phyloP scores from a whole-genome alignment of 257 asterid genomes.

The Oldenlandia corymbosa region DNA sequence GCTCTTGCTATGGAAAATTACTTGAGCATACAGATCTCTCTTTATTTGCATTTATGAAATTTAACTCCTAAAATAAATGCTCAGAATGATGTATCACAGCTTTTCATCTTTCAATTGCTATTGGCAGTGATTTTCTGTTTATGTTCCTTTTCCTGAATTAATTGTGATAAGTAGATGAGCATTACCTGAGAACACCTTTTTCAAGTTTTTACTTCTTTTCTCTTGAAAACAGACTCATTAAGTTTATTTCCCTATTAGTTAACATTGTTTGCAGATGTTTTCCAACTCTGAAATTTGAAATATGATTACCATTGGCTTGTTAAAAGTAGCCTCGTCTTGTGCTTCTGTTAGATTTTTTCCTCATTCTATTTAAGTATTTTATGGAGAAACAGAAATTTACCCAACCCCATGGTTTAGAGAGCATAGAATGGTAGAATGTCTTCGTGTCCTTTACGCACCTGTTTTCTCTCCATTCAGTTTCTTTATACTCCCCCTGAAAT shows the following conservation, averaged over 20 bases:
- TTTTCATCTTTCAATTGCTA: neutral
- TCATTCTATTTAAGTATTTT: constrained; percentile 1
- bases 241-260: neutral
- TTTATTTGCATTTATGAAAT: too few relatives aligned
- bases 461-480: neutral
- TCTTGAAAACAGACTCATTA: neutral
- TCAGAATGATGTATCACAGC: too few relatives aligned
- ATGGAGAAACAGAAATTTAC: neutral
- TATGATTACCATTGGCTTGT: neutral
- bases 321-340: neutral
- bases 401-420: neutral
- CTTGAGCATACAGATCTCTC: too few relatives aligned
- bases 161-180: neutral
- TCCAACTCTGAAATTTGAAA: neutral
- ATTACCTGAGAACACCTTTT: neutral
- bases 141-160: neutral
- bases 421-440: neutral
- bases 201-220: neutral
- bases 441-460: neutral
- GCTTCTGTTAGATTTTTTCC: too few relatives aligned
- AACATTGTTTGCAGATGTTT: neutral
- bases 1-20: too few relatives aligned
- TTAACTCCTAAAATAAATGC: too few relatives aligned
- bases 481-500: neutral
- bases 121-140: neutral